Base-by-base conservation (phyloP, 805 yeast species). In the Saturnispora besseyi region DNA sequence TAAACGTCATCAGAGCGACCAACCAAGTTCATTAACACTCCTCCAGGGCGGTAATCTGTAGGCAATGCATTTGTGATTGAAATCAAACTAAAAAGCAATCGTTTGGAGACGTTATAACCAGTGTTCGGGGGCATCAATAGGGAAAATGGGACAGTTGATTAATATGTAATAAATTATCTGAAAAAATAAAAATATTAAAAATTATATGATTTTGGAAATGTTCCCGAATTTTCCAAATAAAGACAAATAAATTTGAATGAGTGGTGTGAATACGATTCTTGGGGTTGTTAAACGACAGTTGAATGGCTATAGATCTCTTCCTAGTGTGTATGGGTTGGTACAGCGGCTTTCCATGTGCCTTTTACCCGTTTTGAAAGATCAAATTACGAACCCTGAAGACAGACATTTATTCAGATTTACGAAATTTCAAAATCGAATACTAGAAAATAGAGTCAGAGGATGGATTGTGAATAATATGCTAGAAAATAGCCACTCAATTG, bases 11-110 rank as follows among this genome's bases (percentile, higher is more conserved):
- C 41, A 10, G 40, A 36, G 18, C 41, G 9, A 2, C 22, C 41
- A 7, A 32, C 10, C 8, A n/a, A 26, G 21, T n/a, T 36, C 46
- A 41, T 42, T 34, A 33, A 45, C 30, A 24, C 37, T 30, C 42
- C 48, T 29, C 37, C 31, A 26, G 57, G 57, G 26, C 55, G 34
- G 8, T 46, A 51, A 4, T 42, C 50, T 2, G 48, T 45, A 9
- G 57, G 57, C 30, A 54, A 9, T 5, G 57, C 57, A 32, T 52
- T 49, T 13, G 52, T 49, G 1, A 51, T 2, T 1, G 51, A 44
- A 10, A 53, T 49, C 4, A 51, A 43, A 4, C 43, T 4, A 5
- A 51, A n/a, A 21, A 52, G 30, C 8, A 48, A 32, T 2, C 51
- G 30, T 32, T 44, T 54, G 12, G 43, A 44, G 8, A 46, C 7